Evolutionary conservation across 768 basidiomycete genomes (phyloP).

Genomic region (Calocybe indica): DNA sequence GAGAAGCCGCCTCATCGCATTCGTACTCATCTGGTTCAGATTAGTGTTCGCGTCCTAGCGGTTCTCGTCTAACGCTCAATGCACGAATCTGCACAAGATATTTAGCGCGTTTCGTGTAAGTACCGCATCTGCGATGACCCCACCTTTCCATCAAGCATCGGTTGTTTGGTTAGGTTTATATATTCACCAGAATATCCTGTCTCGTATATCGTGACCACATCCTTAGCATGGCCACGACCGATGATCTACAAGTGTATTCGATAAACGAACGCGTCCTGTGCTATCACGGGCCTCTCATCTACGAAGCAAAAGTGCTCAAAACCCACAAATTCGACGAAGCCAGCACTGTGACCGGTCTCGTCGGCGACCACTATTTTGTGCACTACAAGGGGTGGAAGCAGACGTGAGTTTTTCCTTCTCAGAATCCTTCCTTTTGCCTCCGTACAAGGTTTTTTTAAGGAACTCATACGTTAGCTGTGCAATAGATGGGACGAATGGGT

Average conservation of each 20-base stretch:
- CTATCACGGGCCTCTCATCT: conserved; percentile 93
- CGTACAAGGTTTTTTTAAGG: conserved; percentile 1
- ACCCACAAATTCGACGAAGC: conserved; percentile 58
- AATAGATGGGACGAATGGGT: conserved; percentile 98
- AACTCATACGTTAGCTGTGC: background rate
- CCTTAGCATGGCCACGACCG: too few species aligned
- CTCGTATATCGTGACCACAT: too few species aligned
- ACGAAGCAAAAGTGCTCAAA: conserved; percentile 89
- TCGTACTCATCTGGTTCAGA: too few species aligned
- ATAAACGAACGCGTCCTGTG: conserved; percentile 81
- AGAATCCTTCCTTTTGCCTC: conserved; percentile 1
- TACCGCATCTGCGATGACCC: too few species aligned
- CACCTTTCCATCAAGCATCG: too few species aligned
- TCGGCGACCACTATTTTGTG: conserved; percentile 86
- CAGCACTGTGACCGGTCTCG: conserved; percentile 48
- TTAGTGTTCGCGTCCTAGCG: too few species aligned
- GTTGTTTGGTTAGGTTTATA: too few species aligned
- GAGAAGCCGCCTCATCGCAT: too few species aligned
- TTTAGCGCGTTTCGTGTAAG: too few species aligned
- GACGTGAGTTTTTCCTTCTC: conserved; percentile 49
- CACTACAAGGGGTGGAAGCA: conserved; percentile 99
- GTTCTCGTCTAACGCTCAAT: too few species aligned
- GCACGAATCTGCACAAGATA: too few species aligned
- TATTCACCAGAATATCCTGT: too few species aligned
- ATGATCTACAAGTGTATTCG: conserved; percentile 27